Base-by-base conservation (phyloP, 805 yeast genomes). In the Blastobotrys chiropterorum region DNA sequence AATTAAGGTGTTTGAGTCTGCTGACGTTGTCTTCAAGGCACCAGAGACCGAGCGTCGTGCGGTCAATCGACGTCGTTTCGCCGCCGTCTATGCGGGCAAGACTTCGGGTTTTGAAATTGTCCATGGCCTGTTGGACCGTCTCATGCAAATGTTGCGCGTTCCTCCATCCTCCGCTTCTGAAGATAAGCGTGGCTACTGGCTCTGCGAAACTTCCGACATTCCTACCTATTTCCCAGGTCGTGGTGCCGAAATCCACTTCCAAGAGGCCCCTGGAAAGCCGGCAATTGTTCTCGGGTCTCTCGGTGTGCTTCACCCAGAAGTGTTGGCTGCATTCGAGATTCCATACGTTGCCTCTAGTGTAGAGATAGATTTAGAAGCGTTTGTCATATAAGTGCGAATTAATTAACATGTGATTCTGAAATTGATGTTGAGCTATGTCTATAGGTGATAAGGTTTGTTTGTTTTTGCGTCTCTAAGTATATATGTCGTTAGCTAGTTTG, bases 261-360 rank as follows among this genome's bases (percentile, higher is more conserved):
- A 95, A 75, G 72, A 76, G 52, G 77, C 72, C 53, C 80, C 79
- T 53, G 62, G 62, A 22, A 51, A 54, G 44, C 57, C 57, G 53
- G 57, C 66, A 14, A 49, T 52, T 38, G 63, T 63, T 8, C 58
- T 90, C 62, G 99, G 99, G 59, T 73, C 82, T 46, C 75, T 94
- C 60, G 99, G 99, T 70, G 97, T 90, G 53, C 76, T 94, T 62
- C 99, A 94, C 69, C 99, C 99, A 38, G 89, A 85, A 66, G 99
- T 94, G 49, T 77, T 92, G 77, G 78, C 78, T 56, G 74, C 78
- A 64, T 94, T 90, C 65, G 97, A 90, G 59, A 80, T 94, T 56
- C 96, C 97, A 49, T 88, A 84, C 63, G 97, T 97, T 61, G 95
- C 90, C 53, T 85, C 96, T 31, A 78, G 85, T 53, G 92, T 90